A percentile compares a stretch with the other conserved stretches of the same genome.
These are phyloP conservation scores for Aeminium ludgeri DNA, from an alignment of 495 filamentous ascomycete species.

Conservation along the genomic window DNA sequence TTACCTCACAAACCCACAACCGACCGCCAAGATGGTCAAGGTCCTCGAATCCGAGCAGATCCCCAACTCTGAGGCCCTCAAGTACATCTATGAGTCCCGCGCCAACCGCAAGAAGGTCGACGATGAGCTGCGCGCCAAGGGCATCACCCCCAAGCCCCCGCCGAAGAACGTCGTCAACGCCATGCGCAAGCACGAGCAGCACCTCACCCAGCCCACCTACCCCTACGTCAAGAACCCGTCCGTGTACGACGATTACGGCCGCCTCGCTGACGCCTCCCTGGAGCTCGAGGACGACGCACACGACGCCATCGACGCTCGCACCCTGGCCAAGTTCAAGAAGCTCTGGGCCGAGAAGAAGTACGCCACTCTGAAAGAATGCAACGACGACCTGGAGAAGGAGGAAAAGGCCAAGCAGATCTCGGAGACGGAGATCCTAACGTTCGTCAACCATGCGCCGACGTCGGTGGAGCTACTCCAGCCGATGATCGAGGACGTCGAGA, in stretches of 20 bases:
- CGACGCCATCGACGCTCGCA: not conserved
- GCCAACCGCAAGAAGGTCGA: slow-evolving; percentile 9
- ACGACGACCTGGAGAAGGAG: slow-evolving; percentile 6
- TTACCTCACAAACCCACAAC: too few species aligned
- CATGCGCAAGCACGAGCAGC: slow-evolving; percentile 10
- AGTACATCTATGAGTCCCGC: slow-evolving; percentile 5
- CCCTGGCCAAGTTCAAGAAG: not conserved
- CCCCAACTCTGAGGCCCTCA: slow-evolving; percentile 11
- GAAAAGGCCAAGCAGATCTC: slow-evolving; percentile 13
- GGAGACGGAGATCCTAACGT: slow-evolving; percentile 13
- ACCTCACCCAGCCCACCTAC: slow-evolving; percentile 5
- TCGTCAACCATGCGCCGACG: slow-evolving; percentile 11
- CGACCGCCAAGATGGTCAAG: not conserved
- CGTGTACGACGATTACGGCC: slow-evolving; percentile 1
- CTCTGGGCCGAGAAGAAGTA: slow-evolving; percentile 6
- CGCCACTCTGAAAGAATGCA: not conserved
- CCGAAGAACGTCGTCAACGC: slow-evolving; percentile 8
- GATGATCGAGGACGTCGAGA: slow-evolving; percentile 12
- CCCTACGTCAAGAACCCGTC: slow-evolving; percentile 9
- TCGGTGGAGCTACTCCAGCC: slow-evolving; percentile 12
- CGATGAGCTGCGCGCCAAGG: slow-evolving; percentile 1
- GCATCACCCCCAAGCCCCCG: not conserved
- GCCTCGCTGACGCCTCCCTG: too few species aligned
- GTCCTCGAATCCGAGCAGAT: slow-evolving; percentile 2
- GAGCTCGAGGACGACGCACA: not conserved